Percentiles rank a stretch among this genome's conserved stretches.
Conservation (phyloP, 768 basidiomycete species). For the Boletus vermiculosoides region DNA sequence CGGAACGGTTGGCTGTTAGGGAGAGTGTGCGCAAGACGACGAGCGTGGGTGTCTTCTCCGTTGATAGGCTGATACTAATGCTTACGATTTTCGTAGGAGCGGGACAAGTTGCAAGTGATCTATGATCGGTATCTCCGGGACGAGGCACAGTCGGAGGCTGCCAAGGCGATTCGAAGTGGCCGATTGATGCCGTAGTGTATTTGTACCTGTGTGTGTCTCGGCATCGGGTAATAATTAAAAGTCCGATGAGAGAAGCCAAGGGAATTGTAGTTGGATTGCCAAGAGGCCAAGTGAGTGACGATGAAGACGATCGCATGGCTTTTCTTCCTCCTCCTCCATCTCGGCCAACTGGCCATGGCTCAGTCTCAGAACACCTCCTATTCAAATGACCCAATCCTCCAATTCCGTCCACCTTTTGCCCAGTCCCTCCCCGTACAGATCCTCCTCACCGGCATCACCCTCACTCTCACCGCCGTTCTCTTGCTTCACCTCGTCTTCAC, state of each 20-base stretch:
- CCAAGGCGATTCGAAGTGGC: conserved; percentile 49
- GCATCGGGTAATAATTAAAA: neutral
- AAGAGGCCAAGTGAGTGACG: neutral
- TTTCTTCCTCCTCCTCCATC: conserved; percentile 4
- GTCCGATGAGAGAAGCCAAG: neutral
- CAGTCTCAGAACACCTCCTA: conserved; percentile 15
- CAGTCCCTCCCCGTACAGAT: conserved; percentile 91
- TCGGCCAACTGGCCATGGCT: conserved; percentile 22
- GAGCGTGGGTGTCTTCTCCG: conserved; percentile 26
- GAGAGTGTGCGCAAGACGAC: conserved; percentile 47
- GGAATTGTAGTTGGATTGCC: neutral
- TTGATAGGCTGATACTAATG: too few relatives aligned
- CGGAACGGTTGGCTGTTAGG: conserved; percentile 39
- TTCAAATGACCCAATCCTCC: conserved; percentile 67
- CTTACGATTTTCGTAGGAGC: conserved; percentile 16
- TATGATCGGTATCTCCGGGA: conserved; percentile 56
- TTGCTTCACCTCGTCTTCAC: conserved; percentile 94
- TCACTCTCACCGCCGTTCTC: conserved; percentile 82
- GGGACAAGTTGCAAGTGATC: conserved; percentile 45
- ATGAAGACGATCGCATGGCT: neutral
- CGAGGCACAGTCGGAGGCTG: conserved; percentile 53
- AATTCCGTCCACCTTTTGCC: conserved; percentile 76
- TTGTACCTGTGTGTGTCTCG: neutral
- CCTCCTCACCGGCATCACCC: conserved; percentile 76
- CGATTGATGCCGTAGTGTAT: conserved; percentile 35